Evolutionary conservation across 2,329 filamentous ascomycete genomes (phyloP), one percentile per base, ranked within the genome.

Genomic region (Bipolaris oryzae): DNA sequence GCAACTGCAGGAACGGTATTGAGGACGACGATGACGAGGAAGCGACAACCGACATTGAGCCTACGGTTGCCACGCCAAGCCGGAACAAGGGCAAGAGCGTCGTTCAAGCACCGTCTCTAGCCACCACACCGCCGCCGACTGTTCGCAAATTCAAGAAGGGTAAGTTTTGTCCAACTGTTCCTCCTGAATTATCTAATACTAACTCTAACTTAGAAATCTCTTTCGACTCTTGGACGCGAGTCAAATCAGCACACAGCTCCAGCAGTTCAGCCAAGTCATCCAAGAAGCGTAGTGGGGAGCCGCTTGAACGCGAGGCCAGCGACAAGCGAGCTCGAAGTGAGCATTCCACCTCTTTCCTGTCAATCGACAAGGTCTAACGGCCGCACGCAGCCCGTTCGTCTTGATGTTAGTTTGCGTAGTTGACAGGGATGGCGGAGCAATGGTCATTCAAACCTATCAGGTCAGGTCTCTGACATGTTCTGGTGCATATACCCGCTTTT

Each of bases 171-270:
- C 7, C 9, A 31, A 28, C 10, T 31, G 7, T 15, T 15, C 9
- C 10, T 3, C 2, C 15, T n/a, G 10, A 31, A 13, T 31, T 5
- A 18, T 15, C 1, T 15, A 1, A 9, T 11, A n/a, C 61, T 67
- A 23, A 65, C 51, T 16, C 9, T 1, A 25, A 11, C 2, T 0
- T 42, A 71, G 71, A 74, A 61, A 69, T 71, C 23, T 71, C 69
- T 2, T 91, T 91, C 66, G 87, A 89, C 65, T 81, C 81, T 37
- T 92, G 88, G 88, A 84, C 80, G 61, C 85, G 87, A 55, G 85
- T 85, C 65, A 91, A 91, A 80, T 78, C 76, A 38, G 38, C 50
- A 18, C 54, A 57, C 25, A 53, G 50, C 55, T 68, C 68, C 18
- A 78, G 79, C 33, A 60, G 75, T 64, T 69, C 73, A n/a, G 65